Conservation (phyloP, 1,284 basidiomycete species). For the Leccinum fuscescens region DNA sequence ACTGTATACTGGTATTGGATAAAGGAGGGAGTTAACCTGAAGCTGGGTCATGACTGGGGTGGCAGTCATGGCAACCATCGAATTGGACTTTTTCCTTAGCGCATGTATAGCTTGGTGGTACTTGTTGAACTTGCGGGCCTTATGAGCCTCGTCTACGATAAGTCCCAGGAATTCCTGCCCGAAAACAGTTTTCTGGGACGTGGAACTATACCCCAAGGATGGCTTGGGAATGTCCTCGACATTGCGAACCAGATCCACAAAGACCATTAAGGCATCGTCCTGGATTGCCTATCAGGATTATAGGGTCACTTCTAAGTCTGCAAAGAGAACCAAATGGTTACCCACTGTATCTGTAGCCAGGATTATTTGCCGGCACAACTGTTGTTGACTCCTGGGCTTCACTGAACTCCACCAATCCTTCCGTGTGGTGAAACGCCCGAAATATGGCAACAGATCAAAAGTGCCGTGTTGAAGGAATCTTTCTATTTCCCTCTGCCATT, state of each 20-base stretch:
- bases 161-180: neutral
- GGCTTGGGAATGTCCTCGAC: neutral
- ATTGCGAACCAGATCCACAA: neutral
- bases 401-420: neutral
- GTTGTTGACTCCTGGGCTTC: neutral
- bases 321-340: neutral
- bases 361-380: neutral
- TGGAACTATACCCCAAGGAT: too few species aligned
- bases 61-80: slow-evolving; percentile 3
- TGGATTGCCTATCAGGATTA: neutral
- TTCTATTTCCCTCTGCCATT: slow-evolving; percentile 6
- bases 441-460: slow-evolving; percentile 4
- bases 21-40: neutral
- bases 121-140: slow-evolving; percentile 5
- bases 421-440: neutral
- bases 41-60: slow-evolving; percentile 6
- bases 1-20: neutral
- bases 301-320: neutral
- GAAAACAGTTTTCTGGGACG: neutral
- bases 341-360: neutral
- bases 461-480: neutral
- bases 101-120: neutral
- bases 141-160: slow-evolving; percentile 8
- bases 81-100: neutral
- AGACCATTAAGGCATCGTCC: neutral